Percentiles rank a stretch among this genome's conserved stretches.
Conservation (phyloP, 805 yeast genomes). For the baker's yeast (Saccharomyces cerevisiae) region DNA sequence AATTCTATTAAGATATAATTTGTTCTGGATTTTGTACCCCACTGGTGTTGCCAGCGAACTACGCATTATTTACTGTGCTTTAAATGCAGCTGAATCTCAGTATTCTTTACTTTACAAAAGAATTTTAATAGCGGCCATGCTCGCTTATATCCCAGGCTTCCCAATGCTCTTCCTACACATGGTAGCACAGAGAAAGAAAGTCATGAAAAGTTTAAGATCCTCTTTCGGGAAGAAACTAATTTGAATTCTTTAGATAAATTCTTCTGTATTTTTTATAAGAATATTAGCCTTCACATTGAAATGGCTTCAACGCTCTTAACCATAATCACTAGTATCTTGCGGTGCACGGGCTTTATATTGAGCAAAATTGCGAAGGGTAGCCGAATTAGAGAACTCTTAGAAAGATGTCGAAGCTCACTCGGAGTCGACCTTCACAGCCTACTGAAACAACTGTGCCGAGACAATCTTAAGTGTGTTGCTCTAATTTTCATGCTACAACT, state of each 20-base stretch:
- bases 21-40: constrained; percentile 80
- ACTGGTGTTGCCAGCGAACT: constrained; percentile 86
- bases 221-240: neutral
- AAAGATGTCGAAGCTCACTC: neutral
- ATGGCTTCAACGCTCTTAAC: neutral
- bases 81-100: constrained; percentile 54
- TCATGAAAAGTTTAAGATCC: constrained; percentile 38
- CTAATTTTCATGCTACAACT: neutral
- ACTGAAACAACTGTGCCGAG: neutral
- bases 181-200: constrained; percentile 81
- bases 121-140: constrained; percentile 47
- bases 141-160: constrained; percentile 78
- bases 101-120: constrained; percentile 46
- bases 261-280: neutral
- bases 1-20: constrained; percentile 70
- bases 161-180: constrained; percentile 78
- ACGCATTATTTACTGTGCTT: constrained; percentile 56
- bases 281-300: neutral
- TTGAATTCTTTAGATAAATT: neutral
- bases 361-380: neutral
- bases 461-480: neutral
- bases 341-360: neutral
- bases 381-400: neutral
- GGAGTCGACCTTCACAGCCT: neutral
- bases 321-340: neutral